Conservation (phyloP, 192 early-diverging fungal species). For the Backusella luteola region DNA sequence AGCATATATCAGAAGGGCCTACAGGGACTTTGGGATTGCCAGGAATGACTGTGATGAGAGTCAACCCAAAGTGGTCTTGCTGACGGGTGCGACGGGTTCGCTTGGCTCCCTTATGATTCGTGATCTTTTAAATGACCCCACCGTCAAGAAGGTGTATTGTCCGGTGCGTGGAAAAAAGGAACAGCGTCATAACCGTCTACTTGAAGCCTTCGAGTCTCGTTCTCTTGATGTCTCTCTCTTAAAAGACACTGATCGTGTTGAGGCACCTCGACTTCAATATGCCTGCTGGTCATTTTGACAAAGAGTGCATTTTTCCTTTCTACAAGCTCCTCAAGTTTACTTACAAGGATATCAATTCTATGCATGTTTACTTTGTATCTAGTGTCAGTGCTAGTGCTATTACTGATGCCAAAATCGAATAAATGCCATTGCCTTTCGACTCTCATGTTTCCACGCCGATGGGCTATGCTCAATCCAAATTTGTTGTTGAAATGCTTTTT, state of each 20-base stretch:
- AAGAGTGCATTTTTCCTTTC: slow-evolving; percentile 19
- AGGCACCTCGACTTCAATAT: slow-evolving; percentile 30
- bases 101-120: slow-evolving; percentile 25
- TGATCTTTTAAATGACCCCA: slow-evolving; percentile 15
- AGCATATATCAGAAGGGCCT: too few relatives aligned
- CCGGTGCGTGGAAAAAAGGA: slow-evolving; percentile 20
- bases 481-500: slow-evolving; percentile 26
- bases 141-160: slow-evolving; percentile 24
- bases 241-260: not conserved
- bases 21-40: not conserved
- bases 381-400: slow-evolving; percentile 29
- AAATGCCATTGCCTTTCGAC: slow-evolving; percentile 19
- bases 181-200: not conserved
- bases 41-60: not conserved
- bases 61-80: slow-evolving; percentile 18
- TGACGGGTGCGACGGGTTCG: slow-evolving; percentile 36
- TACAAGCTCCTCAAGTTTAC: slow-evolving; percentile 26
- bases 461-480: slow-evolving; percentile 34
- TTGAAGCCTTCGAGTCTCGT: slow-evolving; percentile 17
- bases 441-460: slow-evolving; percentile 20
- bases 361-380: slow-evolving; percentile 28
- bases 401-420: not conserved
- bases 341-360: slow-evolving; percentile 9
- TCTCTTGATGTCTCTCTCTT: slow-evolving; percentile 19
- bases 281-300: slow-evolving; percentile 25